Evolutionary conservation across 2,329 filamentous ascomycete genomes (phyloP).

Genomic region (Cercospora janseana): DNA sequence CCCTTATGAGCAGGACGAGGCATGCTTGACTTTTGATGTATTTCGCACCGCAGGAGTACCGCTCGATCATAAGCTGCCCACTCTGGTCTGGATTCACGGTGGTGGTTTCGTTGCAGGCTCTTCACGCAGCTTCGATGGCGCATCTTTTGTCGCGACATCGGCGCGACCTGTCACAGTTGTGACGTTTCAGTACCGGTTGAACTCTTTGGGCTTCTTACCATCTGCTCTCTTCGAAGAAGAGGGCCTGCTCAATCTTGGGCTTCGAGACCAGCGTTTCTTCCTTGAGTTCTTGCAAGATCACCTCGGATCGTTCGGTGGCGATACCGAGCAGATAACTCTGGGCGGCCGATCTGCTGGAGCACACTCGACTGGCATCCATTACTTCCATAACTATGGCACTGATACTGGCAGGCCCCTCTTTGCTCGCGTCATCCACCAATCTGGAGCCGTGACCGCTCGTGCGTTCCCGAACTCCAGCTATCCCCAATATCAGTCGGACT

Average conservation of each 20-base stretch:
- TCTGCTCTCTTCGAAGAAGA: conserved; percentile 51
- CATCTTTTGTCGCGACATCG: conserved; percentile 57
- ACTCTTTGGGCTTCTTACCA: conserved; percentile 65
- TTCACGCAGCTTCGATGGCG: conserved; percentile 59
- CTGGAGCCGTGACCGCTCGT: conserved; percentile 47
- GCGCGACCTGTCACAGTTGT: conserved; percentile 53
- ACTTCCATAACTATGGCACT: conserved; percentile 50
- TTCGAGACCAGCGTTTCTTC: conserved; percentile 42
- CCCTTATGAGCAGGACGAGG: conserved; percentile 42
- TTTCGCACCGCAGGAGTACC: conserved; percentile 43
- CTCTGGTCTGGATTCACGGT: conserved; percentile 61
- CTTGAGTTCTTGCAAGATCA: conserved; percentile 42
- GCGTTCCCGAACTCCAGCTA: conserved; percentile 36
- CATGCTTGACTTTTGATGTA: conserved; percentile 61
- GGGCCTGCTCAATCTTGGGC: conserved; percentile 49
- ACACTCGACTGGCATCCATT: conserved; percentile 66
- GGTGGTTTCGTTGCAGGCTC: conserved; percentile 53
- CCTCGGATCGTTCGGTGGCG: conserved; percentile 43
- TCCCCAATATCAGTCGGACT: conserved; percentile 20
- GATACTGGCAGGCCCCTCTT: conserved; percentile 38
- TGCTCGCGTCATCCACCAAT: conserved; percentile 48
- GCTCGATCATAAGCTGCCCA: conserved; percentile 47
- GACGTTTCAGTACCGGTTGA: conserved; percentile 62
- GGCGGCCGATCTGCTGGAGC: conserved; percentile 55
- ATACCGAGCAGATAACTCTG: conserved; percentile 28